Conservation (phyloP, 192 early-diverging fungal genomes). For the Entophlyctis luteolus region DNA sequence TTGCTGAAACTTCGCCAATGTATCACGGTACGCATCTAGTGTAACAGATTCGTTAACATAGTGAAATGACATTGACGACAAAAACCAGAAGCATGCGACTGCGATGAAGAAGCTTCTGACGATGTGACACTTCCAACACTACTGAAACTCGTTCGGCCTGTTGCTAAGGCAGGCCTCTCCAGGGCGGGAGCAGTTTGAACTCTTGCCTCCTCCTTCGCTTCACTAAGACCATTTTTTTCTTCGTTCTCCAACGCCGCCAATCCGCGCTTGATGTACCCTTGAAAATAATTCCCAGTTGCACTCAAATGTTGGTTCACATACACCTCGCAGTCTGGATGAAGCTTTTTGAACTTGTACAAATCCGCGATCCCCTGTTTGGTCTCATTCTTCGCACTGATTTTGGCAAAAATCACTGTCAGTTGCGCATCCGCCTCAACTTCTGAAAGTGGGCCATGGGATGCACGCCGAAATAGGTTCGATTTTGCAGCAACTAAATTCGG, state of each 20-base stretch:
- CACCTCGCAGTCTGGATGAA: conserved; percentile 60
- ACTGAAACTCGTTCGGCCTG: background rate
- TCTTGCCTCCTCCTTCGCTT: no score
- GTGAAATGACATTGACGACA: background rate
- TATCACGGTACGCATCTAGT: conserved; percentile 47
- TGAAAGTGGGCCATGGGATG: conserved; percentile 17
- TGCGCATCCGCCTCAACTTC: conserved; percentile 64
- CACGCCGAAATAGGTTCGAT: conserved; percentile 5
- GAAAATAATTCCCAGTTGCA: conserved; percentile 65
- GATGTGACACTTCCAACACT: background rate
- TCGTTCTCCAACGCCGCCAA: conserved; percentile 39
- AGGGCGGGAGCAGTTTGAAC: no score
- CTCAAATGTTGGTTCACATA: conserved; percentile 59
- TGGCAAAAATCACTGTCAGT: conserved; percentile 66
- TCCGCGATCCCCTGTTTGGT: conserved; percentile 72
- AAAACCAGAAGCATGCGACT: background rate
- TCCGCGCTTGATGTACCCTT: conserved; percentile 70
- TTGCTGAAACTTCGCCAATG: conserved; percentile 58
- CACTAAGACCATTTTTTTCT: no score
- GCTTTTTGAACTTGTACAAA: conserved; percentile 72
- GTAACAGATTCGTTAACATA: background rate
- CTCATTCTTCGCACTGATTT: conserved; percentile 64
- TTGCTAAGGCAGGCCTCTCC: no score
- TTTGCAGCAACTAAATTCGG: no score
- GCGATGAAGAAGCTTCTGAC: background rate